phyloP scores from a whole-genome alignment of 2,329 filamentous ascomycete species.

The Sclerotinia subarctica region DNA sequence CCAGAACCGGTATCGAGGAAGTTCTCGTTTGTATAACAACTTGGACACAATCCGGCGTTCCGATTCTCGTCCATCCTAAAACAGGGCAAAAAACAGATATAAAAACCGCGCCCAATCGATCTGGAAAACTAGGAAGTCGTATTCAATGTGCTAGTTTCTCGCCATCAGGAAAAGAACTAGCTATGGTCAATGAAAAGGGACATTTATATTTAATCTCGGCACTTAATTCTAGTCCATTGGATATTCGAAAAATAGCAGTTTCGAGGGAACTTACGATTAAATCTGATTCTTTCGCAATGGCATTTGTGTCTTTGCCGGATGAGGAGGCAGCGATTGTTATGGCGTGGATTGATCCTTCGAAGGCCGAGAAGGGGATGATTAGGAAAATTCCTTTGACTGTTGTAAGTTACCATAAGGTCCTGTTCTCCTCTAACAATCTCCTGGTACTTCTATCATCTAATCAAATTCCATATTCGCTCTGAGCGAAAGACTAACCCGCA shows the following conservation, averaged over 20 bases:
- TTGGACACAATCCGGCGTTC: slow-evolving; percentile 45
- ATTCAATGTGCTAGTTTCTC: slow-evolving; percentile 44
- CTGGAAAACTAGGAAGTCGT: slow-evolving; percentile 41
- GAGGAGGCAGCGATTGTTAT: slow-evolving; percentile 41
- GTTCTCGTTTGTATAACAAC: slow-evolving; percentile 42
- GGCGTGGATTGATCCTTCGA: slow-evolving; percentile 42
- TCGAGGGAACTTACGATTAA: slow-evolving; percentile 42
- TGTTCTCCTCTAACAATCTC: too few species aligned
- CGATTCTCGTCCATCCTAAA: slow-evolving; percentile 42
- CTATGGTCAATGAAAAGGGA: slow-evolving; percentile 44
- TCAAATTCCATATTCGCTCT: too few species aligned
- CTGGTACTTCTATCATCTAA: too few species aligned
- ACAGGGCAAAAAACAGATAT: slow-evolving; percentile 41
- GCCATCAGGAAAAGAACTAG: slow-evolving; percentile 41
- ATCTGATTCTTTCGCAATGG: slow-evolving; percentile 41
- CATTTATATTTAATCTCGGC: slow-evolving; percentile 42
- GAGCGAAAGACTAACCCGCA: neutral
- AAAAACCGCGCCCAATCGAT: slow-evolving; percentile 36
- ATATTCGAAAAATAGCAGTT: slow-evolving; percentile 40
- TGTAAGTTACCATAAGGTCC: neutral
- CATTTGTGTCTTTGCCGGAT: slow-evolving; percentile 41
- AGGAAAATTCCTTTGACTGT: slow-evolving; percentile 36
- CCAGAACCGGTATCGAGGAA: slow-evolving; percentile 38
- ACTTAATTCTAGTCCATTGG: slow-evolving; percentile 42
- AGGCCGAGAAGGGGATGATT: slow-evolving; percentile 37